Evolutionary conservation across 1,284 basidiomycete species (phyloP), one percentile per base, ranked within the genome.

Genomic region (Taiwanofungus camphoratus): DNA sequence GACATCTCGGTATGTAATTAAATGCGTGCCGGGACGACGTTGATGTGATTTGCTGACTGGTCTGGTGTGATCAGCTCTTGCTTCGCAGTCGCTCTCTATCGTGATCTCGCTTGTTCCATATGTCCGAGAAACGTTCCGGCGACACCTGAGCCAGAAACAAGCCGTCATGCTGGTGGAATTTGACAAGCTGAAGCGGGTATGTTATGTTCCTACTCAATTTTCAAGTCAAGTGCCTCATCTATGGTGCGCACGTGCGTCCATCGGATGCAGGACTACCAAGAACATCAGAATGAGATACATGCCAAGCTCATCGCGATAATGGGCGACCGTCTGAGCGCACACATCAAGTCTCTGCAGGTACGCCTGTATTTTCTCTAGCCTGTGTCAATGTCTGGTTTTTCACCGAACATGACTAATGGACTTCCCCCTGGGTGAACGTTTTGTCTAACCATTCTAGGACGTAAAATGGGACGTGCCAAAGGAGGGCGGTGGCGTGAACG

Each of bases 281-380:
- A 99, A 64, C 95, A 99, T 66, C 96, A 99, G 67, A 92, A 94
- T 61, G 96, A 99, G 70, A 97, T 99, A 42, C 94, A 99, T 63
- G 79, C 91, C 43, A 99, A 99, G 69, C 76, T 99, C 41, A 87
- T 99, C 39, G 89, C 93, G 27, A 99, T 99, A 66, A 99, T 99
- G 96, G 86, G 92, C 41, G 95, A 99, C 67, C 79, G 95, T 39
- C 71, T 99, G 36, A 82, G 74, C 49, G 84, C 89, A 1, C 95
- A 99, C 63, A 85, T 90, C 60, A 83, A 81, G 58, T 71, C 82
- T 20, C 70, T 94, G 42, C 82, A 83, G 67, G 84, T 83, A 59
- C 58, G 76, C 58, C 18, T 36, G n/a, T n/a, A n/a, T n/a, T 29
- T 30, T 22, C 32, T 42, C 35, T 34, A 27, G 12, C 13, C 5